Evolutionary conservation across 441 rosid genomes (phyloP).

Genomic region (Erysimum pusillum): DNA sequence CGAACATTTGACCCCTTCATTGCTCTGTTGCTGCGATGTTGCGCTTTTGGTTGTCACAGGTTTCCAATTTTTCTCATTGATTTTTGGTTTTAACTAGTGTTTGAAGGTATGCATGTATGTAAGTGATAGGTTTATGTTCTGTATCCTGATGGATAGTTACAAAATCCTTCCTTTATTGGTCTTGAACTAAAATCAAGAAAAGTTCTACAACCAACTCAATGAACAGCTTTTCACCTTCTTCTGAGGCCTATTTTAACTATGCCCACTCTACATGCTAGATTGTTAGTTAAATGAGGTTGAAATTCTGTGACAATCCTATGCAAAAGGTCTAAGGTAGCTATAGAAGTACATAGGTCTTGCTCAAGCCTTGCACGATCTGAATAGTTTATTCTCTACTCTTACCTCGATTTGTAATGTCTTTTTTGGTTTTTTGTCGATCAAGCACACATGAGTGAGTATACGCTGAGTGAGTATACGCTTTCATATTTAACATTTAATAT

Average conservation of each 20-base stretch:
- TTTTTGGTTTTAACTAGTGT: neutral
- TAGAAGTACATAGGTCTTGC: slow-evolving; percentile 3
- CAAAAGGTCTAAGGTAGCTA: neutral
- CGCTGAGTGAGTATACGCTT: slow-evolving; percentile 5
- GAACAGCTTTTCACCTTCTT: slow-evolving; percentile 1
- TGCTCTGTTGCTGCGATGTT: slow-evolving; percentile 85
- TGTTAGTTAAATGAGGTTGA: slow-evolving; percentile 16
- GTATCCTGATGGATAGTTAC: neutral
- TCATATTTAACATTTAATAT: neutral
- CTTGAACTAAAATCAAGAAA: neutral
- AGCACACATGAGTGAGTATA: neutral
- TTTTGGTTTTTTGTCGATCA: slow-evolving; percentile 1
- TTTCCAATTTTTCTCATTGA: slow-evolving; percentile 29
- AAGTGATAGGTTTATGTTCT: slow-evolving; percentile 4
- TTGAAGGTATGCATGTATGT: neutral
- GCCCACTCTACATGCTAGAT: neutral
- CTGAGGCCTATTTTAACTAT: neutral
- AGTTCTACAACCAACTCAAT: neutral
- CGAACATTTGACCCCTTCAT: slow-evolving; percentile 52
- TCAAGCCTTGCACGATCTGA: neutral
- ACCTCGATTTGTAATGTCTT: neutral
- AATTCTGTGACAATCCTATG: neutral
- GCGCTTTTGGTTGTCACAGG: slow-evolving; percentile 80
- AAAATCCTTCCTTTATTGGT: neutral
- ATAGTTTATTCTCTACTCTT: slow-evolving; percentile 4